phyloP scores from a whole-genome alignment of 768 basidiomycete genomes.

The Boletus vinaceobasis region DNA sequence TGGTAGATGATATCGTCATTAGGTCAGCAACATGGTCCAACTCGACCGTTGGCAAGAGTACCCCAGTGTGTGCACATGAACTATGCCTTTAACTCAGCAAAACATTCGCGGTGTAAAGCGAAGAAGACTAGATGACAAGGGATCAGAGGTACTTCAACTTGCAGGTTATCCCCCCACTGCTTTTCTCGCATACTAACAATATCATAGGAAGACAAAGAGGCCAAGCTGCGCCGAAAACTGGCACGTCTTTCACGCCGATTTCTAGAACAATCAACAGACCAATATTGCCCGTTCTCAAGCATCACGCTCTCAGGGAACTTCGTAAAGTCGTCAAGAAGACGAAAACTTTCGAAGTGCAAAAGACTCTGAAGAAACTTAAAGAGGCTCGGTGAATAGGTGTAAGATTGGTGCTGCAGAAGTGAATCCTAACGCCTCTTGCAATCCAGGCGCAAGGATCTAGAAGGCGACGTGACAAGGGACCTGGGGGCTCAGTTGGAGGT shows the following conservation, averaged over 20 bases:
- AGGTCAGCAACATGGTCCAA: constrained; percentile 17
- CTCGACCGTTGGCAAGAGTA: too few relatives aligned
- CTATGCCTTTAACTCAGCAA: constrained; percentile 9
- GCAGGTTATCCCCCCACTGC: neutral
- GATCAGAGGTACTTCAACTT: constrained; percentile 20
- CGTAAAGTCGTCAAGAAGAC: constrained; percentile 78
- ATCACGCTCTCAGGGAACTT: constrained; percentile 70
- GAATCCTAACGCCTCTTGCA: neutral
- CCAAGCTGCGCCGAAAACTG: constrained; percentile 52
- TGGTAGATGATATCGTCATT: neutral
- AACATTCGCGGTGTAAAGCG: constrained; percentile 38
- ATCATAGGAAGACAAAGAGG: constrained; percentile 38
- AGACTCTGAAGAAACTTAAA: constrained; percentile 80
- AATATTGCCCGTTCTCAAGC: constrained; percentile 42
- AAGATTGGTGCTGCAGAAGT: neutral
- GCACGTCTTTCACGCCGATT: constrained; percentile 36
- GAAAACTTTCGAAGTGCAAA: constrained; percentile 75
- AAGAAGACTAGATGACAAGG: constrained; percentile 40
- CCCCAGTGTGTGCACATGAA: neutral
- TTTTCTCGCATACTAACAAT: constrained; percentile 1
- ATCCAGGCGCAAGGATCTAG: constrained; percentile 36
- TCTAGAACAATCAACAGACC: constrained; percentile 6
- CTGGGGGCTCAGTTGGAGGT: constrained; percentile 58
- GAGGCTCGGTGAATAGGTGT: constrained; percentile 49
- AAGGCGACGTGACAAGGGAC: constrained; percentile 40